Conservation (phyloP, 306 rosid genomes). For the Ammopiptanthus mongolicus region DNA sequence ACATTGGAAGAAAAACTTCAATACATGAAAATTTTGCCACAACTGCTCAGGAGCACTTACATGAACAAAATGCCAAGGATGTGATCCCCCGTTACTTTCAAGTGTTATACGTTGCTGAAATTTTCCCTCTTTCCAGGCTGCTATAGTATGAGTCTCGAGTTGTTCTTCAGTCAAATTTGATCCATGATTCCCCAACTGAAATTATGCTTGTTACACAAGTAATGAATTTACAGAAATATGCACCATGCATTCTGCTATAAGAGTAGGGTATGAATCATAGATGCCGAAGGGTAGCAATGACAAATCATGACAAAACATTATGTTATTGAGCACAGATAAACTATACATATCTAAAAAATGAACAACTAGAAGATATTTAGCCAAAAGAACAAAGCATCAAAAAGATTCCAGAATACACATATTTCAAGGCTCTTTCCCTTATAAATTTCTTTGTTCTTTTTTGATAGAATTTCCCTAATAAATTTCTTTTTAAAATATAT, state of each 20-base stretch:
- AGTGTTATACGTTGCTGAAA: conserved; percentile 33
- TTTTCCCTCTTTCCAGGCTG: conserved; percentile 86
- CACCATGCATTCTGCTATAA: conserved; percentile 17
- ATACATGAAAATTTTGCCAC: background rate
- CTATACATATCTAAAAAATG: conserved; percentile 1
- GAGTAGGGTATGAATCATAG: conserved; percentile 6
- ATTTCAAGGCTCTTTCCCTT: background rate
- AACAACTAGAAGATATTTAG: background rate
- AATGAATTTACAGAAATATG: conserved; percentile 7
- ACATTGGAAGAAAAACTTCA: background rate
- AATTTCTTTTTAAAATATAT: background rate
- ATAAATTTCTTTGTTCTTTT: background rate
- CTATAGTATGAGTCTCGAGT: conserved; percentile 82
- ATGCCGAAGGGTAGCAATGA: conserved; percentile 10
- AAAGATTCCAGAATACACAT: conserved; percentile 3
- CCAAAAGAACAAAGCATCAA: background rate
- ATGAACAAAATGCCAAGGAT: conserved; percentile 43
- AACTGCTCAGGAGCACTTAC: conserved; percentile 48
- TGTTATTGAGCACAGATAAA: conserved; percentile 10
- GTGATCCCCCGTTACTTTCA: conserved; percentile 46
- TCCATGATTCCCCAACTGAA: conserved; percentile 79
- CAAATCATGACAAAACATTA: background rate
- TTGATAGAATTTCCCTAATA: background rate
- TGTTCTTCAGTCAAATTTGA: conserved; percentile 79
- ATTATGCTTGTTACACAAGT: conserved; percentile 19